phyloP scores from a whole-genome alignment of 2,329 filamentous ascomycete species.

The Lasiodiplodia sp. region DNA sequence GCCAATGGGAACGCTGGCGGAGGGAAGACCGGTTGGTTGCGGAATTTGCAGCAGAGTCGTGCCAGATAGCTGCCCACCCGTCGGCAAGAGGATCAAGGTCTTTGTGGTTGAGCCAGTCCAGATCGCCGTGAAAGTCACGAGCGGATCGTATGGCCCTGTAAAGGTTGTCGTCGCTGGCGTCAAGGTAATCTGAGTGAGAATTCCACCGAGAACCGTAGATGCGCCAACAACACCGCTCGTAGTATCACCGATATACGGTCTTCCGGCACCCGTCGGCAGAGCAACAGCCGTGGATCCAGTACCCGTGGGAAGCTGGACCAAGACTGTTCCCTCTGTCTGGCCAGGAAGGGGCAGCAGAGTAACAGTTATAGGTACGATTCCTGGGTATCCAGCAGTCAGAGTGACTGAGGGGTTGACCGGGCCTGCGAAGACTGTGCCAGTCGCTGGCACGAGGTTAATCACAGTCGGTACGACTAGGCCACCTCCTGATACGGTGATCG shows the following conservation, averaged over 20 bases:
- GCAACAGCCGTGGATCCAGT: not conserved
- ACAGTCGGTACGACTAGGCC: not conserved
- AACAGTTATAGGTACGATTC: not conserved
- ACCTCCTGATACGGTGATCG: not conserved
- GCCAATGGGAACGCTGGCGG: not conserved
- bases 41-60: not conserved
- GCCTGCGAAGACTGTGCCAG: not conserved
- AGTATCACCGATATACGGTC: not conserved
- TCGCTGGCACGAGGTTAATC: not conserved
- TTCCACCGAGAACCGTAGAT: not conserved
- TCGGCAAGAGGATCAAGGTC: not conserved
- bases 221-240: slow-evolving; percentile 1
- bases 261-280: no score
- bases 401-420: not conserved
- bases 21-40: no score
- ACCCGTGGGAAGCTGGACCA: not conserved
- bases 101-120: not conserved
- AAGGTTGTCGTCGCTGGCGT: not conserved
- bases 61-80: not conserved
- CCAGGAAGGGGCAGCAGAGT: not conserved
- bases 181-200: no score
- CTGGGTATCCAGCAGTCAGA: not conserved
- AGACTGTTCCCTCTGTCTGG: not conserved
- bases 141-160: not conserved
- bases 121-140: not conserved